Conservation (phyloP, 176 grass and related monocot genomes). For the Raddia guianensis region DNA sequence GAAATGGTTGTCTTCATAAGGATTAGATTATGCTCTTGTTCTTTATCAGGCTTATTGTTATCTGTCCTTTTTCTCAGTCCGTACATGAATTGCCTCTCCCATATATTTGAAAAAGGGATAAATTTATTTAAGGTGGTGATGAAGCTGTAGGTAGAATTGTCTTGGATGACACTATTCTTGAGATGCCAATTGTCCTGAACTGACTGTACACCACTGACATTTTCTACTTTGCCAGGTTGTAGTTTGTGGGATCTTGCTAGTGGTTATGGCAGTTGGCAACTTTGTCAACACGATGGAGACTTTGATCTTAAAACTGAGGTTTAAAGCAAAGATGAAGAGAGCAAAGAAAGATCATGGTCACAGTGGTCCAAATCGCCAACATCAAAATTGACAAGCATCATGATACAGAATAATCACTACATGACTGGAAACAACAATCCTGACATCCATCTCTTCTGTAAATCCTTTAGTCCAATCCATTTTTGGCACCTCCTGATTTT, state of each 20-base stretch:
- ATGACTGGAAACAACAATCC: conserved; percentile 15
- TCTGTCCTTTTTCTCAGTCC: background rate
- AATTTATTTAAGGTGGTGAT: conserved; percentile 1
- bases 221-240: conserved; percentile 53
- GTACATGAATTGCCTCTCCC: background rate
- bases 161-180: background rate
- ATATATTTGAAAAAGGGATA: conserved; percentile 1
- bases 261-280: conserved; percentile 93
- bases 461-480: conserved; percentile 41
- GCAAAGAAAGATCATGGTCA: conserved; percentile 56
- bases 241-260: conserved; percentile 74
- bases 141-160: conserved; percentile 4
- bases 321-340: conserved; percentile 93
- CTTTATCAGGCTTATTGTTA: background rate
- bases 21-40: background rate
- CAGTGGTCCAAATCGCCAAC: conserved; percentile 25
- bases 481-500: conserved; percentile 39
- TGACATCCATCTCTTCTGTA: conserved; percentile 53
- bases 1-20: background rate
- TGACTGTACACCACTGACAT: background rate
- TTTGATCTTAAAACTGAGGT: conserved; percentile 65
- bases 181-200: background rate
- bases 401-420: background rate
- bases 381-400: conserved; percentile 37
- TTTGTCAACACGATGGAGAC: conserved; percentile 87